Base-by-base conservation (phyloP, 2,329 filamentous ascomycete species). In the Botrytis galanthina region DNA sequence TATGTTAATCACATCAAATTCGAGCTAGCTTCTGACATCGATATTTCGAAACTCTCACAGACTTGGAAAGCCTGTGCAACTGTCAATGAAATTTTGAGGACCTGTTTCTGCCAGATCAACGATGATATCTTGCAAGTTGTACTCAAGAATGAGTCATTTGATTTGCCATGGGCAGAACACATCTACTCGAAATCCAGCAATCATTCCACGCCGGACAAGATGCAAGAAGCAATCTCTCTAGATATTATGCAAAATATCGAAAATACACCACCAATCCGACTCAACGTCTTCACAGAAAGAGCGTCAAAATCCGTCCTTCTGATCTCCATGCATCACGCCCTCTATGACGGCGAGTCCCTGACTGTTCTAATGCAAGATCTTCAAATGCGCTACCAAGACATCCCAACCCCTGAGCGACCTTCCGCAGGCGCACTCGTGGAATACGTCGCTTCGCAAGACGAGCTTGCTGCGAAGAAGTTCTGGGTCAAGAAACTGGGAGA, bases 261-360 rank as follows among this genome's bases (percentile, higher is more conserved):
- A 8, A 59, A 39, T 6, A 42, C 29, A 22, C 67, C 67, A 61
- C 54, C 54, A 26, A 46, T 70, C 5, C 29, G 67, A 29, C 35
- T 70, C 16, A 70, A 70, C 16, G 4, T 70, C 42, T 70, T 70
- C 54, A 32, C 37, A 16, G 42, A 57, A 32, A n/a, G 32, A 60
- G 10, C 1, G 1, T 39, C 68, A 16, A 70, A 61, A 14, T 32
- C 51, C 20, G 16, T 70, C 1, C 68, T 70, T 14, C 16, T 70
- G 35, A 70, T 70, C 12, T 70, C 54, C 26, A 70, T 70, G 51
- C 68, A 70, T 26, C 87, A 89, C 76, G 85, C 84, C 4, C 78
- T 88, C 0, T 89, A 89, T 73, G 87, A 89, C 69, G 51, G 20
- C 6, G 39, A 70, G 22, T 46, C 67, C 20, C 22, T 70, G n/a